Base-by-base conservation (phyloP, 169 alveolate genomes). In the Condylostoma magnum region DNA sequence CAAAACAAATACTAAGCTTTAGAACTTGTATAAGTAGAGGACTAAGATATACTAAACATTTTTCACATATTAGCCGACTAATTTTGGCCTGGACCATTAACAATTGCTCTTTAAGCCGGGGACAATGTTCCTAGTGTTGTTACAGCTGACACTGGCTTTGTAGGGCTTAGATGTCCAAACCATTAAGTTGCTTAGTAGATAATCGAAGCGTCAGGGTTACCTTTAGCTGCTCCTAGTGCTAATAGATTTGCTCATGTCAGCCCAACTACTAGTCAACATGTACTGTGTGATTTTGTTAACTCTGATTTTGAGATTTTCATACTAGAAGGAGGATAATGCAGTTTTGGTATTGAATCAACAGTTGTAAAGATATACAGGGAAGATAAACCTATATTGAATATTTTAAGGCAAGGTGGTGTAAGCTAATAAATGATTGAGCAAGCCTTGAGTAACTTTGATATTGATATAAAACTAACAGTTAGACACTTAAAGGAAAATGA, bases 171-270 rank as follows among this genome's bases (percentile, higher is more conserved):
- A 44, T 85, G 94, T 53, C 99, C 99, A 6, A 78, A 83, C 50
- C 91, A 97, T 74, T 66, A 34, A 0, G 74, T 95, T 12, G 97
- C 99, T 0, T 69, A 75, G 67, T 82, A 84, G 53, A 73, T 97
- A 22, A 82, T 97, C 12, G 76, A 84, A 74, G 52, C 76, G 31
- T 57, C 91, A 34, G 79, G 80, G 3, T 55, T 87, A 0, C 99
- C 99, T 0, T 83, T 97, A 15, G 99, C 99, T 34, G 99, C 99
- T 15, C 99, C 99, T 15, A 86, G 97, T 18, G 99, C 99, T 0
- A 97, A 97, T 81, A 85, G 93, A 78, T 97, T 96, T 55, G 95
- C 97, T 25, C 99, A 97, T 84, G 96, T 97, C n/a, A 89, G 97
- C 68, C 99, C 99, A 6, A 95, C 99, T 0, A 84, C 85, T 36